Evolutionary conservation across 306 rosid species (phyloP), one percentile per base, ranked within the genome.

Genomic region (Gastrolobium villosum): DNA sequence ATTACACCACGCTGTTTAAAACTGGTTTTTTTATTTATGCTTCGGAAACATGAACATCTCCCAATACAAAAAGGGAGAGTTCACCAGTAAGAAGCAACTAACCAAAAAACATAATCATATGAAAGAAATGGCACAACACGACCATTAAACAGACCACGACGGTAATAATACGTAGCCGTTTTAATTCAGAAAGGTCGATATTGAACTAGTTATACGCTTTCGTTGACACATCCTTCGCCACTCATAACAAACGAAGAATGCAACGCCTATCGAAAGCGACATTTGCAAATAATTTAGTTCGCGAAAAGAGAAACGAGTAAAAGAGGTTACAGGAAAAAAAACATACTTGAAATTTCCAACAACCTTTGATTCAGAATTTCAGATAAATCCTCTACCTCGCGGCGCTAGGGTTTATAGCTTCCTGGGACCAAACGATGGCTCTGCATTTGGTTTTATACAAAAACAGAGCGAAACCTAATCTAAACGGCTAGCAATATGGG

Each of bases 221-320:
- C 97, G 92, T 91, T 94, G 96, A 94, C 94, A 13, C 98, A 95
- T 83, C 85, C 89, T 79, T 89, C 89, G 40, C 88, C 85, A 79
- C 44, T 78, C 56, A 70, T 77, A 79, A 49, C 55, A 28, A 54
- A 59, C 80, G 83, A 86, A 65, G 89, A 88, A 94, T 96, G 91
- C 84, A 90, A 94, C 94, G 97, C 96, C 96, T 94, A 86, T 94
- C 94, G 8, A 86, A 94, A 92, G 97, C 97, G 84, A 84, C 3
- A 11, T 53, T 10, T 31, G 1, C 3, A 10, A 9, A n/a, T 39
- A 0, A 10, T 0, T 6, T 11, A 0, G 0, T 1, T 1, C 6
- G 31, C n/a, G 5, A 5, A 40, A 2, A 9, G 1, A 40, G 0
- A 5, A 6, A 20, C 0, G 3, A 41, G 6, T 2, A 7, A 10